phyloP scores from a whole-genome alignment of 208 protist species.

The Zelonia costaricensis region DNA sequence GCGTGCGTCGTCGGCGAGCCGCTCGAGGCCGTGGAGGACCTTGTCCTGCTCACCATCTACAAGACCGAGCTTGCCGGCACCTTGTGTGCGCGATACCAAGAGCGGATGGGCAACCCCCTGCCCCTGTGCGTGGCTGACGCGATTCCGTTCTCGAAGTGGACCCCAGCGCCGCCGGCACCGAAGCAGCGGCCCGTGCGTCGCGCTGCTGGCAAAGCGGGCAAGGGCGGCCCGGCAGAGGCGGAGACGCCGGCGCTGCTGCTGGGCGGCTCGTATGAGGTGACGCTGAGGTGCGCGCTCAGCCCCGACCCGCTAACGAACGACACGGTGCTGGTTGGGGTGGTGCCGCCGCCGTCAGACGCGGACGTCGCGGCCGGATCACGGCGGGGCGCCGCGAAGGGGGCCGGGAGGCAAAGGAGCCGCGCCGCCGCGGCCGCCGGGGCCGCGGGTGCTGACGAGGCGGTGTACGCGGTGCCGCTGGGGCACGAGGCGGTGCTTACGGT shows the following conservation, averaged over 20 bases:
- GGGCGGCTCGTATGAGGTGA: constrained; percentile 30
- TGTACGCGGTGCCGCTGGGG: constrained; percentile 7
- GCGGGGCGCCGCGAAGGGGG: neutral
- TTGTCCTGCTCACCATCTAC: constrained; percentile 59
- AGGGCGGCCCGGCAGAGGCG: neutral
- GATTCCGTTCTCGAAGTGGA: constrained; percentile 27
- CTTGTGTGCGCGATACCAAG: constrained; percentile 51
- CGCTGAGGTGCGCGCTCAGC: constrained; percentile 10
- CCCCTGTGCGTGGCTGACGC: constrained; percentile 34
- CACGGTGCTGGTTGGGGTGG: constrained; percentile 20
- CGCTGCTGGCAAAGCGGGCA: neutral
- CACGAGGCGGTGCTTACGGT: constrained; percentile 21
- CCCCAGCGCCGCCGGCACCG: constrained; percentile 7
- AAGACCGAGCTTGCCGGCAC: constrained; percentile 72
- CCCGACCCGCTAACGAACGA: constrained; percentile 12
- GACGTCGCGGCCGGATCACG: neutral
- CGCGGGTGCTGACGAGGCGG: neutral
- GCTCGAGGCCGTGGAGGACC: constrained; percentile 64
- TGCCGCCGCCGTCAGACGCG: too few relatives aligned
- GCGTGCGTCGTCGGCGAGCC: constrained; percentile 59
- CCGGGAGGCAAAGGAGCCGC: too few relatives aligned
- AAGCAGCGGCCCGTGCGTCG: constrained; percentile 6
- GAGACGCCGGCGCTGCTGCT: constrained; percentile 13
- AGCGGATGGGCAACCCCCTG: constrained; percentile 64
- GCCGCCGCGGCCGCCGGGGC: too few relatives aligned